Conservation (phyloP, 2,329 filamentous ascomycete species). For the Monosporascus sp. region DNA sequence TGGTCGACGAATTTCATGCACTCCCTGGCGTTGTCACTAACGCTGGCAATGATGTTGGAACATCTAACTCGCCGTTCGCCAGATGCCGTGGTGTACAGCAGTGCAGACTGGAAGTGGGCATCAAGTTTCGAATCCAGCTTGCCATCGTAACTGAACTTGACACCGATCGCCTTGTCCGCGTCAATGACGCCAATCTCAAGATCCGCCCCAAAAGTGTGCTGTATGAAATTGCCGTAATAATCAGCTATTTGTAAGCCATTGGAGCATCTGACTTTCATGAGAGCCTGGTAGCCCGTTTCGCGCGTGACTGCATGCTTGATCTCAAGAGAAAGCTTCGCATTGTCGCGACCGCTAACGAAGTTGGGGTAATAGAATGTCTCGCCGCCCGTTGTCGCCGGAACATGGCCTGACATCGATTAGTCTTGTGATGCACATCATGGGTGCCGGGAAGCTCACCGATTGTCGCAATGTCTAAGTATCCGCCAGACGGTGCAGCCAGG, state of each 20-base stretch:
- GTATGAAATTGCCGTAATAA: conserved; percentile 96
- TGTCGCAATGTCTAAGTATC: conserved; percentile 88
- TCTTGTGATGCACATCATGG: background rate
- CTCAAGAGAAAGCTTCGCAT: conserved; percentile 76
- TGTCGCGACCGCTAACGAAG: conserved; percentile 82
- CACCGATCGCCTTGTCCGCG: conserved; percentile 85
- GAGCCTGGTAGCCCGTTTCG: conserved; percentile 88
- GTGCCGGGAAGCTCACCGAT: conserved; percentile 55
- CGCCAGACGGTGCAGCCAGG: conserved; percentile 81
- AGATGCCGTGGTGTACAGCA: conserved; percentile 87
- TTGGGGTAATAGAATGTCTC: conserved; percentile 97
- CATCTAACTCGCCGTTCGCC: conserved; percentile 89
- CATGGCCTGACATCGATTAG: conserved; percentile 53
- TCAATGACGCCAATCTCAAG: conserved; percentile 90
- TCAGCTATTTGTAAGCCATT: conserved; percentile 88
- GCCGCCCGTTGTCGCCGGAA: conserved; percentile 83
- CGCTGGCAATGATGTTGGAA: conserved; percentile 87
- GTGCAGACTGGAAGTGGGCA: conserved; percentile 92
- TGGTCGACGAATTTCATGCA: conserved; percentile 92
- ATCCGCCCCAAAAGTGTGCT: conserved; percentile 91
- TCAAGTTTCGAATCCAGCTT: conserved; percentile 96
- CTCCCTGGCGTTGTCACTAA: conserved; percentile 79
- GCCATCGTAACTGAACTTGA: conserved; percentile 91
- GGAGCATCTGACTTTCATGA: conserved; percentile 98
- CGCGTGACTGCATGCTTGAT: conserved; percentile 80